Conservation (phyloP, 1,284 basidiomycete species). For the Xerocomus nothofagi region DNA sequence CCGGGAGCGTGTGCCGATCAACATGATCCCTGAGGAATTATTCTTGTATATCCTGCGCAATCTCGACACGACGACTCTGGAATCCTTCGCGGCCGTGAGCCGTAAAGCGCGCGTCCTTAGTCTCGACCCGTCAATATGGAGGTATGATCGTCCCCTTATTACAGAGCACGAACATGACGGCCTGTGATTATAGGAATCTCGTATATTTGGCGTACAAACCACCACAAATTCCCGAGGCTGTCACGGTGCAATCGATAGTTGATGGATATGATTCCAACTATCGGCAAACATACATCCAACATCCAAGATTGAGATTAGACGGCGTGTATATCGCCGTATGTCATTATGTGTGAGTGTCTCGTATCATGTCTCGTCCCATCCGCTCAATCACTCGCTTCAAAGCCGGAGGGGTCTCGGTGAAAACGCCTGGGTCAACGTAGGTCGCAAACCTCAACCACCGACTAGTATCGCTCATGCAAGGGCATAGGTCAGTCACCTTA, state of each 20-base stretch:
- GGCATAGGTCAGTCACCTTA: conserved; percentile 62
- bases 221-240: conserved; percentile 61
- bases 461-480: conserved; percentile 3
- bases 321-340: conserved; percentile 90
- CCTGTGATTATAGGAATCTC: conserved; percentile 43
- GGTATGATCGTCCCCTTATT: conserved; percentile 45
- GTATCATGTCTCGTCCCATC: not conserved
- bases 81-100: conserved; percentile 71
- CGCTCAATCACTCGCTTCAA: conserved; percentile 7
- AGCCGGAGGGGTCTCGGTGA: conserved; percentile 80
- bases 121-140: conserved; percentile 72
- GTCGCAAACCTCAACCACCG: conserved; percentile 29
- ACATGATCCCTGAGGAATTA: conserved; percentile 72
- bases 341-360: conserved; percentile 66
- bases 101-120: conserved; percentile 73
- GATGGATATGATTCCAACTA: conserved; percentile 60
- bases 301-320: conserved; percentile 80
- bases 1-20: conserved; percentile 53
- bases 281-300: conserved; percentile 76
- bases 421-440: conserved; percentile 79
- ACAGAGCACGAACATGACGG: conserved; percentile 8
- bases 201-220: conserved; percentile 64
- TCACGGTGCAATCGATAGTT: conserved; percentile 49
- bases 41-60: conserved; percentile 64
- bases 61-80: conserved; percentile 67